phyloP scores from a whole-genome alignment of 371 early-diverging fungal genomes.

The Mortierella sp. region DNA sequence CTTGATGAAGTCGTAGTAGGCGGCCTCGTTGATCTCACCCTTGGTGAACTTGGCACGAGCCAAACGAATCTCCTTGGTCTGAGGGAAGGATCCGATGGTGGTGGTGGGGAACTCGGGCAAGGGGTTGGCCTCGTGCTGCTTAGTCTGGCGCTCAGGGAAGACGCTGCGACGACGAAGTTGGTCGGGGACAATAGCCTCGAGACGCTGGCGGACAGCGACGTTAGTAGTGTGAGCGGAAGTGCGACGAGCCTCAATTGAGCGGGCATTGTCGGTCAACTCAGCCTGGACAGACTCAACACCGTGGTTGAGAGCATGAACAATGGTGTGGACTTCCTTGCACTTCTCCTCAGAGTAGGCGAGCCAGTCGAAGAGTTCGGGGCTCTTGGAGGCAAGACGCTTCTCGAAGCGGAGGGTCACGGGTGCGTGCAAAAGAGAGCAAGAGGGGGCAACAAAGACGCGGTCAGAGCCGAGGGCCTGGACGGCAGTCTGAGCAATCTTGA shows the following conservation, averaged over 20 bases:
- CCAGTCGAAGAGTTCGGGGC: slow-evolving; percentile 90
- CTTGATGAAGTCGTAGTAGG: slow-evolving; percentile 90
- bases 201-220: slow-evolving; percentile 83
- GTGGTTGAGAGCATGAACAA: slow-evolving; percentile 79
- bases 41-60: slow-evolving; percentile 92
- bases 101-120: slow-evolving; percentile 96
- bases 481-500: slow-evolving; percentile 77
- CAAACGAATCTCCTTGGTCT: slow-evolving; percentile 95
- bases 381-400: slow-evolving; percentile 75
- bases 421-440: slow-evolving; percentile 93
- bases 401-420: slow-evolving; percentile 92
- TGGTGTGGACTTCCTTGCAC: slow-evolving; percentile 80
- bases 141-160: slow-evolving; percentile 80
- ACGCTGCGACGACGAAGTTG: slow-evolving; percentile 82
- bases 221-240: slow-evolving; percentile 87
- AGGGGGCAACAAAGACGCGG: slow-evolving; percentile 86
- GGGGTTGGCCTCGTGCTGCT: slow-evolving; percentile 84
- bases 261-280: slow-evolving; percentile 80
- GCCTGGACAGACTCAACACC: slow-evolving; percentile 77
- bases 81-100: slow-evolving; percentile 98
- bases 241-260: slow-evolving; percentile 79
- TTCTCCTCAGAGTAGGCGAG: slow-evolving; percentile 95
- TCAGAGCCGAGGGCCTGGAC: slow-evolving; percentile 75
- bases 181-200: slow-evolving; percentile 75
- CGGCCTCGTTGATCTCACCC: slow-evolving; percentile 76